A percentile compares a stretch with the other conserved stretches of the same genome.
These are phyloP conservation scores for Daldinia sp. DNA, from an alignment of 2,329 filamentous ascomycete species.

Conservation along the genomic window DNA sequence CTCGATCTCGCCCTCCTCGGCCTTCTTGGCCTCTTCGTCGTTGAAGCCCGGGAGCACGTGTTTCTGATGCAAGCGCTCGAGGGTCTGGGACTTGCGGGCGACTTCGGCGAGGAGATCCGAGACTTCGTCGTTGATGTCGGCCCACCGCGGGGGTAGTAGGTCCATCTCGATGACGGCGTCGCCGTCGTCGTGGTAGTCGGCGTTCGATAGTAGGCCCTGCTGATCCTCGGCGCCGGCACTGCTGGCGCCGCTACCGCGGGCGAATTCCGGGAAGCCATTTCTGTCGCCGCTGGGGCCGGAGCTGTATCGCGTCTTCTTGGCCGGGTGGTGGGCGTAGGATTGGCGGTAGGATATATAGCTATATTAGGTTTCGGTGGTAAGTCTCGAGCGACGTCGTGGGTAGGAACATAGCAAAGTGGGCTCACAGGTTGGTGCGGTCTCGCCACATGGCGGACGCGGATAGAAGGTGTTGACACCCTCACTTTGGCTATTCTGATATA, in stretches of 20 bases:
- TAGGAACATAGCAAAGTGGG: slow-evolving; percentile 21
- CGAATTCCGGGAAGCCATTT: slow-evolving; percentile 68
- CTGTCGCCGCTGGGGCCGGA: slow-evolving; percentile 57
- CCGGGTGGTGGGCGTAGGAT: slow-evolving; percentile 94
- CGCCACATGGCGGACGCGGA: slow-evolving; percentile 87
- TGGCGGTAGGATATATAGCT: slow-evolving; percentile 99
- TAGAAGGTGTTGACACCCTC: slow-evolving; percentile 40
- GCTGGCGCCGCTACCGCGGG: slow-evolving; percentile 58
- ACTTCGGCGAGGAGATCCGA: slow-evolving; percentile 82
- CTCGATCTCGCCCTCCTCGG: slow-evolving; percentile 92
- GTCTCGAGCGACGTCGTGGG: slow-evolving; percentile 1
- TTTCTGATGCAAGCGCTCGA: slow-evolving; percentile 95
- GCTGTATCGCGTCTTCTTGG: slow-evolving; percentile 79
- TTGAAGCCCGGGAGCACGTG: slow-evolving; percentile 97
- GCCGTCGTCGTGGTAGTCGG: slow-evolving; percentile 83
- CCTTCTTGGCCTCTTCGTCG: slow-evolving; percentile 86
- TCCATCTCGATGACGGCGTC: slow-evolving; percentile 99
- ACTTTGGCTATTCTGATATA: slow-evolving; percentile 33
- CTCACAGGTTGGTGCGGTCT: slow-evolving; percentile 97
- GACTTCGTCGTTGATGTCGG: slow-evolving; percentile 93
- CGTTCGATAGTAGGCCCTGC: slow-evolving; percentile 84
- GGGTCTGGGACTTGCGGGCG: slow-evolving; percentile 79
- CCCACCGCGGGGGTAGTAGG: slow-evolving; percentile 91
- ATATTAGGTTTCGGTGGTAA: slow-evolving; percentile 38
- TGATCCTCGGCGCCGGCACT: slow-evolving; percentile 60